These are phyloP conservation scores for Crataegus laevigata DNA, from an alignment of 306 rosid species.

Conservation along the genomic window DNA sequence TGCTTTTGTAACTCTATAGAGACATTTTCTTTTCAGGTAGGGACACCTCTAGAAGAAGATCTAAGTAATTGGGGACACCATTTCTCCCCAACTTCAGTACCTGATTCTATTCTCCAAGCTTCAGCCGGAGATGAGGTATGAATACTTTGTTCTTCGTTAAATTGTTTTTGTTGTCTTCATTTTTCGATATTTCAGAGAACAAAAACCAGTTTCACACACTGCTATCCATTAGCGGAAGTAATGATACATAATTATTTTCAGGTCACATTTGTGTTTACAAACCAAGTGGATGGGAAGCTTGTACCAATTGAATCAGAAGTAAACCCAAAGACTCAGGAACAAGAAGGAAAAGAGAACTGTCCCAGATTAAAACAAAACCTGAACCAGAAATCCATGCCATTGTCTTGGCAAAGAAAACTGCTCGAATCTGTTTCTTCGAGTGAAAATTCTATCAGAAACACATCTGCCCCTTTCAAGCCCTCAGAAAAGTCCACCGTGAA, in stretches of 20 bases:
- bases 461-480: conserved; percentile 28
- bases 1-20: background rate
- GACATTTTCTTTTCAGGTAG: conserved; percentile 38
- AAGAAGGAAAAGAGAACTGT: conserved; percentile 30
- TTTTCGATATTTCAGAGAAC: background rate
- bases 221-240: background rate
- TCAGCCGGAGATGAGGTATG: conserved; percentile 94
- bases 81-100: conserved; percentile 64
- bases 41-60: conserved; percentile 87
- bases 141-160: background rate
- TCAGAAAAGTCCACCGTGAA: conserved; percentile 21
- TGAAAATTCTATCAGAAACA: conserved; percentile 20
- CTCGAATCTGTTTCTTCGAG: conserved; percentile 27
- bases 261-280: conserved; percentile 85
- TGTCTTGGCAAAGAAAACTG: conserved; percentile 36
- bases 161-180: no score
- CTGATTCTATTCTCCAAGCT: conserved; percentile 82
- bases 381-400: conserved; percentile 25
- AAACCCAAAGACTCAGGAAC: conserved; percentile 35
- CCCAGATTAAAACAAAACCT: conserved; percentile 25
- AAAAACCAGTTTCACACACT: background rate
- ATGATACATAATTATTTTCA: conserved; percentile 14
- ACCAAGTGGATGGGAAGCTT: conserved; percentile 86
- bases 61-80: conserved; percentile 95
- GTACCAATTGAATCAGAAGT: conserved; percentile 59